Base-by-base conservation (phyloP, 441 rosid genomes). In the Populus hybrid region DNA sequence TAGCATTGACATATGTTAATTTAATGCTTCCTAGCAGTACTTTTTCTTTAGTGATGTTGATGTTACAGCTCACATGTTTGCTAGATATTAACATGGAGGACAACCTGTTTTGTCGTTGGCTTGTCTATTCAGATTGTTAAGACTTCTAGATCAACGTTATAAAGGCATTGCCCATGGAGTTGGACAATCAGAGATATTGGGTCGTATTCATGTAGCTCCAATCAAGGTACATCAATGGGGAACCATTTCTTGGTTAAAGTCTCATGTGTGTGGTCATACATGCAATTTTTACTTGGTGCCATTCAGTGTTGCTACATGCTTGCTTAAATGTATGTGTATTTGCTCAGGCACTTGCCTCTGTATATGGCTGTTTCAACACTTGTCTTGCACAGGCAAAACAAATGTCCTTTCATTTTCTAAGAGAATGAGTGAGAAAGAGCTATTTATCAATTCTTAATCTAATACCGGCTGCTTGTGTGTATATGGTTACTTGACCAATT, bases 81-180 rank as follows among this genome's bases (percentile, higher is more conserved):
- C 56, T 50, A 50, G 56, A 50, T 50, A 14, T 50, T 50, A 50
- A 50, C 2, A 50, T 50, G 56, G 56, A 50, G 56, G 20, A 50
- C 56, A 50, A 50, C 20, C 7, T 68, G 6, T 20, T 56, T 74
- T 81, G 33, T 68, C 67, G 45, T 31, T 72, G 76, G 29, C 56
- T 61, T 79, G 72, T 50, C 56, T 26, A 67, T 80, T 59, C 81
- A 94, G 99, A 79, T 85, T 95, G 88, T 83, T 95, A 81, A 90
- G 99, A 85, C 97, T 94, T 78, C 82, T 95, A 81, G 99, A 94
- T 86, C 90, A 90, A 78, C 93, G 98, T 29, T 94, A 92, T 80
- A 92, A 82, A 86, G 98, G 99, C 82, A 87, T 92, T 84, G 99
- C 97, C 85, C 99, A 89, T 84, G 99, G 99, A 74, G 99, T 95